These are phyloP conservation scores for Saraca asoca DNA, from an alignment of 331 rosid genomes.

Conservation along the genomic window DNA sequence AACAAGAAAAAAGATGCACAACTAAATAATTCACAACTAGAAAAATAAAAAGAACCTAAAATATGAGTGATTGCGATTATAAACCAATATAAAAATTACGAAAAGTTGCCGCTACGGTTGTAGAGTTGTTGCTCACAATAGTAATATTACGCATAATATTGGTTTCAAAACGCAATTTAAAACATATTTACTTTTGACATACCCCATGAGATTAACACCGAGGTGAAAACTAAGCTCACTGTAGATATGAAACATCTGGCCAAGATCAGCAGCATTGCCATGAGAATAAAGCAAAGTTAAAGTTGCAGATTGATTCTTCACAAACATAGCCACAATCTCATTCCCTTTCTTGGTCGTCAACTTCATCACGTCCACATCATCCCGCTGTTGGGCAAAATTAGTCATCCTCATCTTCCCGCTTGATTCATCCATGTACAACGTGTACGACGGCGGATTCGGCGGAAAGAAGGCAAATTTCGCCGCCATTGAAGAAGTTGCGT, in stretches of 20 bases:
- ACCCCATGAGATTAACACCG: conserved; percentile 77
- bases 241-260: conserved; percentile 64
- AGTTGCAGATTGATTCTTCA: conserved; percentile 61
- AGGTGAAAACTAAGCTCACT: conserved; percentile 63
- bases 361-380: conserved; percentile 62
- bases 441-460: conserved; percentile 60
- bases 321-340: conserved; percentile 57
- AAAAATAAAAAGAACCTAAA: no score
- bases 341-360: conserved; percentile 60
- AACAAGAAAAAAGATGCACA: not conserved
- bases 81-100: no score
- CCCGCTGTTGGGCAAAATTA: conserved; percentile 44
- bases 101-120: no score
- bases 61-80: no score
- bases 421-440: conserved; percentile 38
- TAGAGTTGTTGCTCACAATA: no score
- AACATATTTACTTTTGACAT: conserved; percentile 10
- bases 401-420: conserved; percentile 55
- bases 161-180: no score
- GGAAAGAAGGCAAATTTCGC: conserved; percentile 71
- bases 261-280: conserved; percentile 80
- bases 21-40: no score
- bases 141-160: no score
- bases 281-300: conserved; percentile 66
- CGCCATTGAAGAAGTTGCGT: conserved; percentile 74